These are phyloP conservation scores for Ophiostoma australiae DNA, from an alignment of 2,329 filamentous ascomycete species.

Conservation along the genomic window DNA sequence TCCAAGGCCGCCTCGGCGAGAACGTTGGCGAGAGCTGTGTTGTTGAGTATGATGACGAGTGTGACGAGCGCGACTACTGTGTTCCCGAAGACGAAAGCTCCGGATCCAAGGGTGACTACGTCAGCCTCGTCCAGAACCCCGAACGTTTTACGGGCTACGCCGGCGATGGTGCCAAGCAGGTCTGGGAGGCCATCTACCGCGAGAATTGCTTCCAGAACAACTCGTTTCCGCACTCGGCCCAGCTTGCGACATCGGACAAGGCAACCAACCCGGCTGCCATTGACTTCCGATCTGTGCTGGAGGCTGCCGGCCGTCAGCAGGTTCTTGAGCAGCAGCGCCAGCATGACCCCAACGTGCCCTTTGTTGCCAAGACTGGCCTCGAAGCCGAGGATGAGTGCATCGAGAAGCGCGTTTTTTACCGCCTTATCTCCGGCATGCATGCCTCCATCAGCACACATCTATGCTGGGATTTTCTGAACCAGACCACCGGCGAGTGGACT, in stretches of 20 bases:
- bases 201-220: constrained; percentile 88
- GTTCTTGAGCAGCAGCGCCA: constrained; percentile 57
- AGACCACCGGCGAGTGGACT: constrained; percentile 87
- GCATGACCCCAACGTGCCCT: constrained; percentile 50
- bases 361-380: constrained; percentile 59
- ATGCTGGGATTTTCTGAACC: constrained; percentile 94
- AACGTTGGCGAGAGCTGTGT: constrained; percentile 92
- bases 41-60: constrained; percentile 94
- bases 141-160: constrained; percentile 94
- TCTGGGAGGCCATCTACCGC: constrained; percentile 94
- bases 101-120: constrained; percentile 86
- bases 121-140: constrained; percentile 87
- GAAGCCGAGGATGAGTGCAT: constrained; percentile 87
- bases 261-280: constrained; percentile 51
- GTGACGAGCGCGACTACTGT: constrained; percentile 94
- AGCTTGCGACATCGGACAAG: constrained; percentile 45
- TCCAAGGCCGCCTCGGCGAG: constrained; percentile 78
- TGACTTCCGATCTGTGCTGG: constrained; percentile 58
- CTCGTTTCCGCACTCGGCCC: constrained; percentile 57
- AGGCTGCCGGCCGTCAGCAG: constrained; percentile 55
- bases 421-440: constrained; percentile 95
- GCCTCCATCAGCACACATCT: constrained; percentile 94
- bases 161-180: constrained; percentile 76
- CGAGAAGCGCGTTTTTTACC: constrained; percentile 98
- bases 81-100: constrained; percentile 90